A percentile compares a stretch with the other conserved stretches of the same genome.
Conservation (phyloP, 1,139 yeast species). For the Hansenula sp. region DNA sequence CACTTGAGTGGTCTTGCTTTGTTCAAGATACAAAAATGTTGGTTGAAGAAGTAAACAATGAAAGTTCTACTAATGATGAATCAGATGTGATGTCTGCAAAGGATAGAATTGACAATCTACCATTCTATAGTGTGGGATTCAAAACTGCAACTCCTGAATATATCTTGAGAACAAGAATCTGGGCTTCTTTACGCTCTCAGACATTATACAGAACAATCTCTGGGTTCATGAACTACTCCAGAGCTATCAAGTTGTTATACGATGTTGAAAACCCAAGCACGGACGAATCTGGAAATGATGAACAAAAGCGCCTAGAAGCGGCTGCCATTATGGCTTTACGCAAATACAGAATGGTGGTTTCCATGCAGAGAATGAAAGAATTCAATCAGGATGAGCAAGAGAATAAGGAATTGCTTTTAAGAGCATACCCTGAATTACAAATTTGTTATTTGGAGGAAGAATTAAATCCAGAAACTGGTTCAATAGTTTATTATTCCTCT, state of each 20-base stretch:
- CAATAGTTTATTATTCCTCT: constrained; percentile 61
- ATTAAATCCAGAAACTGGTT: constrained; percentile 52
- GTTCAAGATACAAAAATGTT: constrained; percentile 69
- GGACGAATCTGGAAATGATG: constrained; percentile 62
- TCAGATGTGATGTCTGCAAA: constrained; percentile 11
- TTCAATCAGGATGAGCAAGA: constrained; percentile 65
- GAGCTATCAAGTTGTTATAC: constrained; percentile 66
- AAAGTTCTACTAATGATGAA: constrained; percentile 28
- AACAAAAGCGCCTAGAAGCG: constrained; percentile 48
- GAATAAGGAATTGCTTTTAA: constrained; percentile 63
- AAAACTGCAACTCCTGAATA: constrained; percentile 74
- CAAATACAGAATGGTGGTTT: constrained; percentile 66
- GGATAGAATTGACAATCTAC: constrained; percentile 59
- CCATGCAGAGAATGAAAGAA: constrained; percentile 69
- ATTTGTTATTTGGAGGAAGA: constrained; percentile 73
- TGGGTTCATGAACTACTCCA: constrained; percentile 75
- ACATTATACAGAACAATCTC: constrained; percentile 71
- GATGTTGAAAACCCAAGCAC: constrained; percentile 70
- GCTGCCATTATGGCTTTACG: constrained; percentile 71
- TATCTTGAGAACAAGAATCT: constrained; percentile 68
- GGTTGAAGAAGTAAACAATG: constrained; percentile 47
- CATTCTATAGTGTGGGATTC: constrained; percentile 71
- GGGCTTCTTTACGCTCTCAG: constrained; percentile 75
- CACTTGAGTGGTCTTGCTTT: constrained; percentile 72
- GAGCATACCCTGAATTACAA: constrained; percentile 71